phyloP scores from a whole-genome alignment of 768 basidiomycete species.

The Tephrocybe sp. region DNA sequence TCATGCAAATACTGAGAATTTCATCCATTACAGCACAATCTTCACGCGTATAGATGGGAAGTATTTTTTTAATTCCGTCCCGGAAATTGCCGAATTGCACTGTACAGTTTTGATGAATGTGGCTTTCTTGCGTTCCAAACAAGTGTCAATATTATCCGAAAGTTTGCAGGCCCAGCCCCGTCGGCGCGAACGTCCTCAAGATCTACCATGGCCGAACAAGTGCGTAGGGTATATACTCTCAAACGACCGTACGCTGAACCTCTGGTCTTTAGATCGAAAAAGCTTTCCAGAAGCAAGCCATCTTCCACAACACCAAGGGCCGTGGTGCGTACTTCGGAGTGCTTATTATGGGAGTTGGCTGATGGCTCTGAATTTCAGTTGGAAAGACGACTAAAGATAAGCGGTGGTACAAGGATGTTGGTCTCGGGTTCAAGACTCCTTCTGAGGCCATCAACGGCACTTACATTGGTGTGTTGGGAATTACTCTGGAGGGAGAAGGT shows the following conservation, averaged over 20 bases:
- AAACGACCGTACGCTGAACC: background rate
- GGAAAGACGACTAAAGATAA: conserved; percentile 95
- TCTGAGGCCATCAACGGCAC: conserved; percentile 92
- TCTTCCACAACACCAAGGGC: conserved; percentile 97
- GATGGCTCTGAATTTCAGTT: conserved; percentile 37
- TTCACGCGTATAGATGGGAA: background rate
- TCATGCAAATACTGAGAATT: too few relatives aligned
- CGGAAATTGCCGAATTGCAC: conserved; percentile 28
- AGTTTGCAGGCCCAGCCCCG: conserved; percentile 25
- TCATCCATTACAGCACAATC: too few relatives aligned
- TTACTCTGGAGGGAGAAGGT: background rate
- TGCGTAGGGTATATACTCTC: conserved; percentile 22
- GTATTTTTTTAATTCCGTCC: too few relatives aligned
- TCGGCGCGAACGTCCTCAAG: conserved; percentile 39
- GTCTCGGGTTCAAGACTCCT: conserved; percentile 96
- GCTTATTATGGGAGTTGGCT: background rate
- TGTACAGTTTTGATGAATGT: conserved; percentile 40
- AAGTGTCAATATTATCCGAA: conserved; percentile 37
- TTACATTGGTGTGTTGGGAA: conserved; percentile 77
- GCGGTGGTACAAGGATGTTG: conserved; percentile 99
- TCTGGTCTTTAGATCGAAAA: conserved; percentile 75
- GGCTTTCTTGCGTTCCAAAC: conserved; percentile 37
- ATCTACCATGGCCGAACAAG: conserved; percentile 63
- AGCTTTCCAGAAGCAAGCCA: conserved; percentile 95
- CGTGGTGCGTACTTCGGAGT: conserved; percentile 60